Evolutionary conservation across 139 green algal species (phyloP), one percentile per base, ranked within the genome.

Genomic region (Micromonas pusilla): DNA sequence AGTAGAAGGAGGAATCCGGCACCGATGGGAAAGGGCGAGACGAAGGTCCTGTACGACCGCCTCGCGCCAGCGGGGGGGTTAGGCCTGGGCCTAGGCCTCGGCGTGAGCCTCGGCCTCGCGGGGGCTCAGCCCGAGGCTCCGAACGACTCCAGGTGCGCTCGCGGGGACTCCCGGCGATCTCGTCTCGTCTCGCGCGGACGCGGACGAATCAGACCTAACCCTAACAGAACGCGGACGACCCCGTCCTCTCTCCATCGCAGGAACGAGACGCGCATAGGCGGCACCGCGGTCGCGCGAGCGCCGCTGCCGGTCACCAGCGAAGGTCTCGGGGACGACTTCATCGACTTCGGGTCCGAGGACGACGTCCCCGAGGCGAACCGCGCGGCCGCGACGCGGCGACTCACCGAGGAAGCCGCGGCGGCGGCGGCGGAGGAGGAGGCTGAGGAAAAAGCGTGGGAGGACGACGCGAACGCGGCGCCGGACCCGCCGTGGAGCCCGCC

Each of bases 271-370:
- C 6, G 66, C 31, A 73, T 73, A 23, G 66, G 66, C 31, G 66
- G 66, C 6, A 31, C 34, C 21, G 37, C 34, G 5, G 52, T 1
- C 0, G 3, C 21, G 13, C 23, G 2, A 36, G 33, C 30, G 68
- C 30, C 5, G 0, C 30, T 75, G 9, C 34, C 9, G 16, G 37
- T 75, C 37, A 62, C 37, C 19, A 36, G 28, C 19, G 30, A 4
- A 2, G 68, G 68, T 31, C 5, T 75, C n/a, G 68, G 68, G 16
- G 68, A 32, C 36, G 68, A 75, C 36, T 38, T 75, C 26, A 75
- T 75, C 23, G 68, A 75, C 33, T 72, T 72, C 33, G 9, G 25
- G 60, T n/a, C 23, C 1, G 54, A 65, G 2, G 63, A 70, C 28
- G 31, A 70, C 63, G 63, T 34, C 16, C 28, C 28, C 1, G 63